Evolutionary conservation across 2,329 filamentous ascomycete genomes (phyloP), one percentile per base, ranked within the genome.

Genomic region (Epichloe baconii): DNA sequence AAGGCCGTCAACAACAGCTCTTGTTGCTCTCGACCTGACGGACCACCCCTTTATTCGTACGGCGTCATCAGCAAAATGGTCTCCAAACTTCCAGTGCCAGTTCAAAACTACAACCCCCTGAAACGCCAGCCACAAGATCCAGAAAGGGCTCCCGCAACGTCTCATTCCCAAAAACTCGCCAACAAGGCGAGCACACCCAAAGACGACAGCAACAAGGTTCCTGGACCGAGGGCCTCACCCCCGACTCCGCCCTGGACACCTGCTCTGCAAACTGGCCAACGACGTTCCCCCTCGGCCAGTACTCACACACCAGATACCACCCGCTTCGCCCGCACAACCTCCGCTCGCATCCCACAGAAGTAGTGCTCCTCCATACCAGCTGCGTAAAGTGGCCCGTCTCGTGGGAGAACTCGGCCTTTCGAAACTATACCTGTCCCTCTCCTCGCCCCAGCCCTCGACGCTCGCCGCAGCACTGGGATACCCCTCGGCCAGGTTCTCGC

Each of bases 241-340:
- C 42, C 5, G 45, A 44, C 23, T 36, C 41, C 11, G 21, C 19
- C 37, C 41, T 15, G 6, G 44, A 44, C 12, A 68, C 66, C 51
- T 68, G 57, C 0, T 72, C 66, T 37, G 62, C 66, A 52, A 76
- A 80, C 55, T 70, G 61, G 0, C 75, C 78, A 2, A 73, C 61
- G 0, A 86, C 69, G 59, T 88, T 87, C 0, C 84, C 84, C 1
- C 72, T 63, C 1, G 84, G 83, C 69, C 72, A 82, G 65, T 86
- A 87, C 66, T 86, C 82, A 57, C 83, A 88, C 23, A 80, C 80
- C 0, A 86, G 68, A 63, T 78, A 85, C 78, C 80, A 86, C 0
- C 80, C 80, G 37, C 65, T 66, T 34, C 64, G 62, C 1, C 64
- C 66, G 49, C 57, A 59, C 41, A 40, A 8, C 17, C 52, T 50